phyloP scores from a whole-genome alignment of 768 basidiomycete species.

The Lactarius psammicola region DNA sequence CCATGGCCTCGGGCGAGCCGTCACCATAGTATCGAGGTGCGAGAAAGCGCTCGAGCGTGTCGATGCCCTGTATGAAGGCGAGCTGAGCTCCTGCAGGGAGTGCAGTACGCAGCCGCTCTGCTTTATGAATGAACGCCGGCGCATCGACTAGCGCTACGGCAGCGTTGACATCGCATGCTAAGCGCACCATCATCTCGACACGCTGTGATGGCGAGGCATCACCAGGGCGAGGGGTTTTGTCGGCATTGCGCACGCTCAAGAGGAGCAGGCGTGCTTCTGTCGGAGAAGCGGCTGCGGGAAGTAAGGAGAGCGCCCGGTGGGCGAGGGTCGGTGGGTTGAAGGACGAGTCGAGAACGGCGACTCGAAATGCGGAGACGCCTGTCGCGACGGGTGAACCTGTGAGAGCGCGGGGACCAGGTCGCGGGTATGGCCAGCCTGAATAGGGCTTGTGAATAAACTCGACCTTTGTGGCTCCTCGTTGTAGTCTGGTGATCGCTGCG shows the following conservation, averaged over 20 bases:
- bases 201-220: constrained; percentile 79
- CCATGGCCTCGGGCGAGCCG: constrained; percentile 51
- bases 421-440: constrained; percentile 60
- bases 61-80: constrained; percentile 75
- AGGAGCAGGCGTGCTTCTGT: constrained; percentile 78
- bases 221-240: constrained; percentile 67
- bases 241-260: constrained; percentile 82
- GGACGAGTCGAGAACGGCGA: constrained; percentile 85
- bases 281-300: constrained; percentile 19
- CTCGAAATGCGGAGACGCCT: constrained; percentile 37
- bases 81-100: constrained; percentile 50
- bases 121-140: constrained; percentile 87
- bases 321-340: constrained; percentile 92
- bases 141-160: constrained; percentile 84
- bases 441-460: constrained; percentile 65
- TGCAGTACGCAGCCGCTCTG: constrained; percentile 52
- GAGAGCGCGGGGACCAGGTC: constrained; percentile 21
- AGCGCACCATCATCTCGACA: constrained; percentile 81
- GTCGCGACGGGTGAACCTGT: constrained; percentile 20
- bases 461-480: constrained; percentile 45
- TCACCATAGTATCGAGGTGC: constrained; percentile 65
- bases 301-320: constrained; percentile 68
- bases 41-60: constrained; percentile 82
- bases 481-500: constrained; percentile 38
- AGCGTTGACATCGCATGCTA: constrained; percentile 53